Conservation (phyloP, 2,329 filamentous ascomycete species). For the Coniochaeta pulveracea region DNA sequence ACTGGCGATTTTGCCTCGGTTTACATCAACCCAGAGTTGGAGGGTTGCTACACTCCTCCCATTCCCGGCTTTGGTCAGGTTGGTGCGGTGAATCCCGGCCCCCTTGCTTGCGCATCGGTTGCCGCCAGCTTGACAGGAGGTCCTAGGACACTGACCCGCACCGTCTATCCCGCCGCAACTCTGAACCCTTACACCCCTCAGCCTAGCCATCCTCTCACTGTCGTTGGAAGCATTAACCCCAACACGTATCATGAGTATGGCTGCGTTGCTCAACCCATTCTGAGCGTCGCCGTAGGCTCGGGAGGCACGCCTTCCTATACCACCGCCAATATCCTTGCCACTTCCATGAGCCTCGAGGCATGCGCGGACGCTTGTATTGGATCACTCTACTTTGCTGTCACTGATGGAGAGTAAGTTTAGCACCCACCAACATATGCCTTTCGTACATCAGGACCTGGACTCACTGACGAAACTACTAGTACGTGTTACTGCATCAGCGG, state of each 20-base stretch:
- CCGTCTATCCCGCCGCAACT: neutral
- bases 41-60: constrained; percentile 29
- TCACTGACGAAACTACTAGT: too few species aligned
- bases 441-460: too few species aligned
- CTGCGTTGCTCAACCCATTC: neutral
- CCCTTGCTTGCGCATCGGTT: constrained; percentile 12
- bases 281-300: neutral
- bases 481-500: neutral
- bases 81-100: constrained; percentile 3
- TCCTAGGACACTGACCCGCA: too few species aligned
- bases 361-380: neutral
- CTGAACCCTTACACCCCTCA: neutral
- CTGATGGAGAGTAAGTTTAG: neutral
- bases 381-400: neutral
- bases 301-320: too few species aligned
- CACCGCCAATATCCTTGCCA: neutral
- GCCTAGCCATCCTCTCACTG: neutral
- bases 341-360: neutral
- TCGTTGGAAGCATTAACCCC: neutral
- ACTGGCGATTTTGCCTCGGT: constrained; percentile 26
- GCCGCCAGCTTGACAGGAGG: constrained; percentile 1
- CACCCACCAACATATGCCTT: too few species aligned
- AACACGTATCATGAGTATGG: neutral
- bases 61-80: constrained; percentile 14
- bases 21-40: constrained; percentile 36